A percentile compares a stretch with the other conserved stretches of the same genome.
phyloP scores from a whole-genome alignment of 2,329 filamentous ascomycete genomes.

The Furcasterigmium sp. region DNA sequence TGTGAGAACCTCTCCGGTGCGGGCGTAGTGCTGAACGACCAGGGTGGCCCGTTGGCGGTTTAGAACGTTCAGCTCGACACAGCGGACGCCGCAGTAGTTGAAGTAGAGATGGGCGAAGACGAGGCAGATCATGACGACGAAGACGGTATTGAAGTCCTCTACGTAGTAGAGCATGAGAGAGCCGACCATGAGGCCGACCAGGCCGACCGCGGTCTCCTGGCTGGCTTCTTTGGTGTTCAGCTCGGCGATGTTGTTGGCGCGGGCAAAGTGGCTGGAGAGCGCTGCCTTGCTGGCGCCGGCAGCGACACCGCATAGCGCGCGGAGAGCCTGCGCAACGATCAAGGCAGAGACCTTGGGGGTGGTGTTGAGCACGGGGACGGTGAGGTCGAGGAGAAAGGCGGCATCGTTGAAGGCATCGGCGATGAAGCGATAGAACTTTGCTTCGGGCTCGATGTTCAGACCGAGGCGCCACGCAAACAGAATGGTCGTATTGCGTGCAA shows the following conservation, averaged over 20 bases:
- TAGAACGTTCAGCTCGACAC: slow-evolving; percentile 76
- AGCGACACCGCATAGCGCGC: slow-evolving; percentile 77
- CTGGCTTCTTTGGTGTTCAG: slow-evolving; percentile 93
- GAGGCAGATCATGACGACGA: slow-evolving; percentile 65
- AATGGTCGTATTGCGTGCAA: slow-evolving; percentile 78
- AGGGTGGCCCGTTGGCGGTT: slow-evolving; percentile 85
- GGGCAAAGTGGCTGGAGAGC: slow-evolving; percentile 86
- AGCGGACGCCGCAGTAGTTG: slow-evolving; percentile 80
- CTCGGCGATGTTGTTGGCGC: slow-evolving; percentile 81
- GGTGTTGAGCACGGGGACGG: slow-evolving; percentile 66
- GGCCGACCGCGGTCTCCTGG: slow-evolving; percentile 88
- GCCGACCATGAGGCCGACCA: slow-evolving; percentile 81
- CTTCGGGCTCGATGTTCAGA: slow-evolving; percentile 80
- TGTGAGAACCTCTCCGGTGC: slow-evolving; percentile 44
- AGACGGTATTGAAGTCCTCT: slow-evolving; percentile 65
- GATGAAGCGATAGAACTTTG: slow-evolving; percentile 82
- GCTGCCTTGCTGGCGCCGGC: slow-evolving; percentile 88
- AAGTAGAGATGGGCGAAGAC: slow-evolving; percentile 73
- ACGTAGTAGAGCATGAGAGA: slow-evolving; percentile 76
- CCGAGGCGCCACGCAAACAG: slow-evolving; percentile 79
- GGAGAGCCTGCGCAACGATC: slow-evolving; percentile 43
- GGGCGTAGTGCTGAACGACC: slow-evolving; percentile 55
- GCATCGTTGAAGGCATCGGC: slow-evolving; percentile 87
- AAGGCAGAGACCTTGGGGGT: slow-evolving; percentile 44
- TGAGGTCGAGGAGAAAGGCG: slow-evolving; percentile 78